Percentiles rank a stretch among this genome's conserved stretches.
phyloP scores from a whole-genome alignment of 2,329 filamentous ascomycete genomes.

The Zymoseptoria crescenta region DNA sequence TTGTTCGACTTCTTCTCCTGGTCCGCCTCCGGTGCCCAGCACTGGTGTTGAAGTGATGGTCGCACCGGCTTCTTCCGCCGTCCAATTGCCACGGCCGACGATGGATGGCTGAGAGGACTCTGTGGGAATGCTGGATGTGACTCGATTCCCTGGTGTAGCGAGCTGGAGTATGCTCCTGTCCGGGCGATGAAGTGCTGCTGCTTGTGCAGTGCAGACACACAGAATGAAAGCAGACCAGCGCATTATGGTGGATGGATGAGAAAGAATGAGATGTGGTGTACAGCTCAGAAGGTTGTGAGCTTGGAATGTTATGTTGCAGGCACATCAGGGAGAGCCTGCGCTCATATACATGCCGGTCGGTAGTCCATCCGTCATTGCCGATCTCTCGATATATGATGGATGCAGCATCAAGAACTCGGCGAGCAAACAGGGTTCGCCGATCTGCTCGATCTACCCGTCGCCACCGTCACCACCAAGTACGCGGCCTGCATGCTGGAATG shows the following conservation, averaged over 20 bases:
- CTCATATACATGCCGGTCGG: not conserved
- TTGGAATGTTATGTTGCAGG: not conserved
- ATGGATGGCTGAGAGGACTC: not conserved
- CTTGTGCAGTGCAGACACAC: not conserved
- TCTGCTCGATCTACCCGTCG: not conserved
- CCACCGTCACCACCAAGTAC: not conserved
- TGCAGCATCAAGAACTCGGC: too few relatives aligned
- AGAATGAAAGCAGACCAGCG: not conserved
- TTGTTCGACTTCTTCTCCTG: not conserved
- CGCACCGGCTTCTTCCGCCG: too few relatives aligned
- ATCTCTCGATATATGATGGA: not conserved
- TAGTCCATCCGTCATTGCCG: not conserved
- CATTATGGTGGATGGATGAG: not conserved
- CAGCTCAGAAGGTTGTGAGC: not conserved
- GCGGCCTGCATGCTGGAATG: not conserved
- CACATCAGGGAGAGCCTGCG: not conserved
- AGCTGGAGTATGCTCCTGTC: not conserved
- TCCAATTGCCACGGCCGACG: not conserved
- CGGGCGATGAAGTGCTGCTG: not conserved
- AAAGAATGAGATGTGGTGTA: not conserved
- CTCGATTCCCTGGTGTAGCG: not conserved
- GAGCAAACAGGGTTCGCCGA: too few relatives aligned
- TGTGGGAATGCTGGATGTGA: not conserved
- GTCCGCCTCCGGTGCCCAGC: not conserved
- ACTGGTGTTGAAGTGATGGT: not conserved